Evolutionary conservation across 441 rosid species (phyloP).

Genomic region (Gossypium lobatum): DNA sequence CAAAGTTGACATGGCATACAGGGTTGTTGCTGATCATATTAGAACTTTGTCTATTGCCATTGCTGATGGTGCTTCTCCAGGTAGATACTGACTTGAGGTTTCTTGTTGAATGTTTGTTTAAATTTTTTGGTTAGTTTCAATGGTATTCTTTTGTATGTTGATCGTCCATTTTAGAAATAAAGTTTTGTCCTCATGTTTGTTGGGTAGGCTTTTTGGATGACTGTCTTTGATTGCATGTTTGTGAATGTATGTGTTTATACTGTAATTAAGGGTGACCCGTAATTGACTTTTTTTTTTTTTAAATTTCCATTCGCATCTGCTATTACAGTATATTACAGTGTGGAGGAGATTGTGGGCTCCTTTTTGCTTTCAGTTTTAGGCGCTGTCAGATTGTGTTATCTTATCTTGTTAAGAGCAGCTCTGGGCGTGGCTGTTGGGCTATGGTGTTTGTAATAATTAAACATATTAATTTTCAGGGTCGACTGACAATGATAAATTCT

Average conservation of each 20-base stretch:
- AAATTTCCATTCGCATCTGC: not conserved
- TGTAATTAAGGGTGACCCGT: not conserved
- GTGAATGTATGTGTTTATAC: not conserved
- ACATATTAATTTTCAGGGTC: not conserved
- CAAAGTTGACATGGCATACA: slow-evolving; percentile 91
- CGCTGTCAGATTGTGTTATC: not conserved
- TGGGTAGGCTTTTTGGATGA: not conserved
- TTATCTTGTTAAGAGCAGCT: not conserved
- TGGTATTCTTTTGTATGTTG: not conserved
- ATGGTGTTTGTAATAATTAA: not conserved
- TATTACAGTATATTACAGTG: not conserved
- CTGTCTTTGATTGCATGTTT: not conserved
- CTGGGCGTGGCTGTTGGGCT: not conserved
- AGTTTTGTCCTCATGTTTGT: not conserved
- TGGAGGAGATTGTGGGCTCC: not conserved
- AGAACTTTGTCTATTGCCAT: slow-evolving; percentile 95
- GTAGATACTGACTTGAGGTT: slow-evolving; percentile 29
- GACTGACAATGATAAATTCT: not conserved
- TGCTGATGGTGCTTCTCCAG: slow-evolving; percentile 99
- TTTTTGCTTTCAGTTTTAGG: not conserved
- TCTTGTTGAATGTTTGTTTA: not conserved
- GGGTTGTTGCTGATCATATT: slow-evolving; percentile 98
- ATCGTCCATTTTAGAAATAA: not conserved
- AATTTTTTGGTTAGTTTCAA: not conserved
- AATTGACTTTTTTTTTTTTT: not conserved